A percentile compares a stretch with the other conserved stretches of the same genome.
These are phyloP conservation scores for Cercospora sp. DNA, from an alignment of 2,329 filamentous ascomycete species.

Conservation along the genomic window DNA sequence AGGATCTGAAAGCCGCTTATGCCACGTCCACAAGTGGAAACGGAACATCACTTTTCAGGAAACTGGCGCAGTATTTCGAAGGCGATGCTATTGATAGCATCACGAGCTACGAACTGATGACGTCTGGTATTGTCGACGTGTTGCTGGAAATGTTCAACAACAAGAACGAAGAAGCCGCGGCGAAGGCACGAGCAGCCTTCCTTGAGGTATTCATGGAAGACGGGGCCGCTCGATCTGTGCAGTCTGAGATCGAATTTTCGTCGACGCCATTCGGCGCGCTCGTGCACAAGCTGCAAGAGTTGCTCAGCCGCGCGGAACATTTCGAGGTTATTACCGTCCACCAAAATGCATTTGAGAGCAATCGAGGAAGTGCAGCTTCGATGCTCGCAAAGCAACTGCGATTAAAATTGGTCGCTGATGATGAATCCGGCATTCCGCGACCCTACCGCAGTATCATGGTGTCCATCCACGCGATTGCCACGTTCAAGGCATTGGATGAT, in stretches of 20 bases:
- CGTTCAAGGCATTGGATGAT: constrained; percentile 94
- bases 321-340: constrained; percentile 97
- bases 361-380: constrained; percentile 84
- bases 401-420: constrained; percentile 83
- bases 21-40: constrained; percentile 21
- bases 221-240: constrained; percentile 62
- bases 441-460: constrained; percentile 95
- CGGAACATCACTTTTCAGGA: constrained; percentile 61
- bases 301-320: constrained; percentile 94
- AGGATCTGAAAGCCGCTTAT: constrained; percentile 72
- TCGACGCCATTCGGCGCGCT: constrained; percentile 86
- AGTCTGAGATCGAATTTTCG: constrained; percentile 65
- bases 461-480: constrained; percentile 96
- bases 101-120: constrained; percentile 90
- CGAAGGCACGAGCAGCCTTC: constrained; percentile 75
- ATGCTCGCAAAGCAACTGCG: constrained; percentile 97
- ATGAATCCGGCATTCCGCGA: constrained; percentile 83
- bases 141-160: constrained; percentile 81
- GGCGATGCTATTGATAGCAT: constrained; percentile 87
- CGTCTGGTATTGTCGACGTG: constrained; percentile 83
- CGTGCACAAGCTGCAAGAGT: constrained; percentile 90
- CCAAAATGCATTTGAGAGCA: constrained; percentile 86
- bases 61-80: constrained; percentile 81
- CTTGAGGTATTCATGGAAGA: constrained; percentile 89
- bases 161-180: constrained; percentile 55